Evolutionary conservation across 495 filamentous ascomycete species (phyloP).

Genomic region (Pyronema domesticum): DNA sequence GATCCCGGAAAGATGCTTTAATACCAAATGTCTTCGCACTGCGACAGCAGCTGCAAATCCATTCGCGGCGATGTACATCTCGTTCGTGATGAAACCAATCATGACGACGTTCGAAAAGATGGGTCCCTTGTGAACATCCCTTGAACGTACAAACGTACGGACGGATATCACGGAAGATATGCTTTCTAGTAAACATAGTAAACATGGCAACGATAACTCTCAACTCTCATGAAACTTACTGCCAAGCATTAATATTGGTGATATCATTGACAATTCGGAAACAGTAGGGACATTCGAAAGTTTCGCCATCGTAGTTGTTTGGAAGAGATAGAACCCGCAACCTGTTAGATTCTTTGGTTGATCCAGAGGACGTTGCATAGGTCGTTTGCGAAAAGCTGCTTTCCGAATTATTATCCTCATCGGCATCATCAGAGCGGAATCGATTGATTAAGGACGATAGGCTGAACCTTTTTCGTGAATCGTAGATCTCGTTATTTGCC

Average conservation of each 20-base stretch:
- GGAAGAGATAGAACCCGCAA: conserved; percentile 9
- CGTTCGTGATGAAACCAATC: conserved; percentile 14
- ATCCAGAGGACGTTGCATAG: conserved; percentile 7
- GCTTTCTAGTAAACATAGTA: conserved; percentile 9
- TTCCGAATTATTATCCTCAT: conserved; percentile 3
- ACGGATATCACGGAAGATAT: conserved; percentile 16
- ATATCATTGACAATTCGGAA: conserved; percentile 6
- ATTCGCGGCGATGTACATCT: neutral
- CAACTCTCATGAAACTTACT: conserved; percentile 7
- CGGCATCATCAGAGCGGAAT: neutral
- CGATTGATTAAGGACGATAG: neutral
- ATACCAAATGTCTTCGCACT: neutral
- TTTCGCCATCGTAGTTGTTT: conserved; percentile 1
- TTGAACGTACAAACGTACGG: conserved; percentile 15
- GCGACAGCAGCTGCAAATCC: conserved; percentile 5
- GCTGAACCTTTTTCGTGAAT: neutral
- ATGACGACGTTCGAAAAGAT: conserved; percentile 10
- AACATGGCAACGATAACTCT: neutral
- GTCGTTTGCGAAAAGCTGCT: too few relatives aligned
- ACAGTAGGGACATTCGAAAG: conserved; percentile 19
- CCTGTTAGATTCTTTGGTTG: neutral
- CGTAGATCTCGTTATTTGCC: neutral
- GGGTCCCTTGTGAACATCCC: conserved; percentile 7
- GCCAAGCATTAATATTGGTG: conserved; percentile 3
- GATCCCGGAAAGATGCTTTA: neutral